Conservation (phyloP, 129 eudicot genomes). For the Escallonia herrerae region DNA sequence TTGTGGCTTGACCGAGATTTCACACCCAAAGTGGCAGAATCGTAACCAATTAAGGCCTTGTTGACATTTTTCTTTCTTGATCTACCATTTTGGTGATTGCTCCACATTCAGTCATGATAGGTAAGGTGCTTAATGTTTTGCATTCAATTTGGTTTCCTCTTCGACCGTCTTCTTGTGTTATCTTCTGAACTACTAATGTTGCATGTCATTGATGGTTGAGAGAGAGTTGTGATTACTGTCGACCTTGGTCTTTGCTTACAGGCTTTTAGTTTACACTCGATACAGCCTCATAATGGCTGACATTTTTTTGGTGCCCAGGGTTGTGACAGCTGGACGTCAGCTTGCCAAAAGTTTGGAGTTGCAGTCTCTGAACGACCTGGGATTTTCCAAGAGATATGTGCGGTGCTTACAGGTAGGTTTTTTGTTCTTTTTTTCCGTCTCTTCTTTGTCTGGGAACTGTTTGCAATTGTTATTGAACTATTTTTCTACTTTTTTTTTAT, state of each 20-base stretch:
- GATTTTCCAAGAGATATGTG: conserved; percentile 87
- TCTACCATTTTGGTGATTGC: too few species aligned
- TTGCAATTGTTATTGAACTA: too few species aligned
- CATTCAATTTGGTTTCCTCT: too few species aligned
- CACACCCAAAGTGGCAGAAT: too few species aligned
- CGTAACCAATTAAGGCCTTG: too few species aligned
- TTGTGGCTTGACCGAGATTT: too few species aligned
- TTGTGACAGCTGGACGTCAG: conserved; percentile 81
- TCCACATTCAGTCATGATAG: too few species aligned
- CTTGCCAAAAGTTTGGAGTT: conserved; percentile 89
- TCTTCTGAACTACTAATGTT: neutral
- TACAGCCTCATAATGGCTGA: conserved; percentile 8
- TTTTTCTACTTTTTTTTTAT: neutral
- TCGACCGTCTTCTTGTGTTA: too few species aligned
- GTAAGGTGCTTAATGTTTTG: too few species aligned
- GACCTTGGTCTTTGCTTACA: neutral
- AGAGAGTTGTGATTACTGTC: neutral
- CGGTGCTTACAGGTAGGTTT: conserved; percentile 74
- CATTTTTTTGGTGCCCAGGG: conserved; percentile 43
- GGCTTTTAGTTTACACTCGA: neutral
- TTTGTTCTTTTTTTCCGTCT: neutral
- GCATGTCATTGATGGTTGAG: neutral
- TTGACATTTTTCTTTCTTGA: too few species aligned
- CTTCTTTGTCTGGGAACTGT: neutral
- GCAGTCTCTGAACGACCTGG: conserved; percentile 82